Evolutionary conservation across 176 grass and related monocot genomes (phyloP), one percentile per base, ranked within the genome.

Genomic region (Carex parvula): DNA sequence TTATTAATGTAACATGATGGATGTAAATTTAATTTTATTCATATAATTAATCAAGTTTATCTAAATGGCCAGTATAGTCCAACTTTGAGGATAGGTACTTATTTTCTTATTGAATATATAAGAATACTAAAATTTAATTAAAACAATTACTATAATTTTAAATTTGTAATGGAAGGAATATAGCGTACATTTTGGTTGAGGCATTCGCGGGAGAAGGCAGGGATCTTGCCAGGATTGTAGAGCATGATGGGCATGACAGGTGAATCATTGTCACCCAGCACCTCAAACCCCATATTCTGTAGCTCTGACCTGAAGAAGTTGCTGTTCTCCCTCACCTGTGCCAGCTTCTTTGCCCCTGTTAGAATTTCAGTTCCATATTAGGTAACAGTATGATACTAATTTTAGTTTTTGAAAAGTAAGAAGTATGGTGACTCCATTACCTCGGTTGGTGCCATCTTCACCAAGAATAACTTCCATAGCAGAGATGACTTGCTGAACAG

Each of bases 211-310:
- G 92, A 98, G 87, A 98, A 98, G 41, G 95, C 90, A 78, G 95
- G 87, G 61, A 98, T 94, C 90, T 98, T 93, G 84, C 90, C 95
- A 81, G 86, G 87, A 86, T 98, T 98, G 22, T 98, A 94, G 66
- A 98, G 85, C 95, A 98, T 98, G 78, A 98, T 94, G 56, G 95
- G 92, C 89, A 98, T 98, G 67, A 98, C 84, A 4, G 92, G 95
- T 10, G 92, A 94, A 42, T 98, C 95, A 79, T 98, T 91, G 65
- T 94, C 95, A 60, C 95, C 95, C 69, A 98, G 89, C 87, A 94
- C 92, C 58, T 94, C 92, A 63, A 98, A 98, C 14, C 95, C 95
- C 92, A 98, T 98, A 81, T 92, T 94, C 78, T 94, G 89, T 84
- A 97, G 95, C 61, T 97, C 92, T 16, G 89, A 92, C 32, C 92